Percentiles rank a stretch among this genome's conserved stretches.
Evolutionary conservation across 371 early-diverging fungal genomes (phyloP).

Genomic region (Mortierella sp.): DNA sequence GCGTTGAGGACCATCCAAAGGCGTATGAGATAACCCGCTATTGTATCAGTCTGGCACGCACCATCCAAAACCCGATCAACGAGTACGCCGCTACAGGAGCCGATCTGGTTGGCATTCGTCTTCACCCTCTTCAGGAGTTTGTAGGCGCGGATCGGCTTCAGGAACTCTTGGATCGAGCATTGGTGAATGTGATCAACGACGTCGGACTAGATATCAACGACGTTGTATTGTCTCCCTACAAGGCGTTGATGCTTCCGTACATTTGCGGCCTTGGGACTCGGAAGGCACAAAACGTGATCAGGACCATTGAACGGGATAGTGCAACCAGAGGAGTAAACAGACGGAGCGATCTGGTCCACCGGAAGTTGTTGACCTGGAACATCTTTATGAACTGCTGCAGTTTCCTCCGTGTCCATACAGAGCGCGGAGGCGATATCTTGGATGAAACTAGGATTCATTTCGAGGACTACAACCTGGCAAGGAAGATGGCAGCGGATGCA

Average conservation of each 20-base stretch:
- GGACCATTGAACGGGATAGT: slow-evolving; percentile 64
- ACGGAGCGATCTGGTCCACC: slow-evolving; percentile 81
- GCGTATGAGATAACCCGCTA: slow-evolving; percentile 85
- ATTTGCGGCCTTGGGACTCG: slow-evolving; percentile 96
- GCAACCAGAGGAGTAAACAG: slow-evolving; percentile 47
- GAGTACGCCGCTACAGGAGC: slow-evolving; percentile 89
- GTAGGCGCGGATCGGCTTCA: slow-evolving; percentile 74
- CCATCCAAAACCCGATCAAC: slow-evolving; percentile 86
- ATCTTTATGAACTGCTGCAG: slow-evolving; percentile 96
- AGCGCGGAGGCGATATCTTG: slow-evolving; percentile 80
- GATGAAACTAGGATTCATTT: slow-evolving; percentile 98
- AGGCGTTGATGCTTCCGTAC: slow-evolving; percentile 83
- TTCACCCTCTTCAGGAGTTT: slow-evolving; percentile 85
- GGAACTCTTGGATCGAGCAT: slow-evolving; percentile 84
- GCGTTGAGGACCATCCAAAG: slow-evolving; percentile 78
- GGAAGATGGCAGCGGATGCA: slow-evolving; percentile 98
- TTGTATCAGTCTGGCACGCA: slow-evolving; percentile 90
- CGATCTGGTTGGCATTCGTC: slow-evolving; percentile 75
- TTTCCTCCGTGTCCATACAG: slow-evolving; percentile 85
- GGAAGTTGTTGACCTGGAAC: slow-evolving; percentile 75
- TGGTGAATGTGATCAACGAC: slow-evolving; percentile 89
- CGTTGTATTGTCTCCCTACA: slow-evolving; percentile 75
- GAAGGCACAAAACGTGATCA: slow-evolving; percentile 84
- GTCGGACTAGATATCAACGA: slow-evolving; percentile 94
- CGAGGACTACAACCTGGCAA: slow-evolving; percentile 94